A percentile compares a stretch with the other conserved stretches of the same genome.
Evolutionary conservation across 805 yeast genomes (phyloP).

Genomic region (Candida peoriensis): DNA sequence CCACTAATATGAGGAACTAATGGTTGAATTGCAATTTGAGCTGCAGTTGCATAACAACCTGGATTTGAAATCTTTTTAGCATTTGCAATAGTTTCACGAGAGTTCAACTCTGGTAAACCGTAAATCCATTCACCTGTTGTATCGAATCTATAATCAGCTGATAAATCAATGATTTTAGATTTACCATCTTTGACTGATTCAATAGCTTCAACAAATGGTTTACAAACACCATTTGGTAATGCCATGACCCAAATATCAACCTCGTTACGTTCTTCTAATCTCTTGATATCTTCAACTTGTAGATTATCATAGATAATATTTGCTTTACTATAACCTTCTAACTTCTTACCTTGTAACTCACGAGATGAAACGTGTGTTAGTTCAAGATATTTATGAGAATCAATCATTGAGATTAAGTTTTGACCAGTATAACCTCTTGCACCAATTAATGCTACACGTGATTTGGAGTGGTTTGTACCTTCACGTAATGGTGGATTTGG

Average conservation of each 20-base stretch:
- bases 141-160: conserved; percentile 96
- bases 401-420: conserved; percentile 81
- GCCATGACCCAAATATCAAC: conserved; percentile 99
- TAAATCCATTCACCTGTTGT: conserved; percentile 83
- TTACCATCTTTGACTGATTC: conserved; percentile 58
- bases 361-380: conserved; percentile 93
- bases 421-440: conserved; percentile 98
- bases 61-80: conserved; percentile 92
- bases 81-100: conserved; percentile 57
- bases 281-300: conserved; percentile 78
- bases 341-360: conserved; percentile 82
- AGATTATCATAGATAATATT: conserved; percentile 79
- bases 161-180: conserved; percentile 82
- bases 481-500: conserved; percentile 69
- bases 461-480: conserved; percentile 55
- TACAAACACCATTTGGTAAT: conserved; percentile 94
- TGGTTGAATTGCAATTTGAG: conserved; percentile 90
- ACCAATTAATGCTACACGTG: conserved; percentile 90
- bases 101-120: conserved; percentile 89
- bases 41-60: conserved; percentile 99
- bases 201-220: conserved; percentile 78
- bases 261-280: conserved; percentile 66
- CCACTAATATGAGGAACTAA: conserved; percentile 63
- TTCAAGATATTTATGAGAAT: conserved; percentile 83
- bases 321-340: conserved; percentile 81